Evolutionary conservation across 2,329 filamentous ascomycete genomes (phyloP).

Genomic region (Emergomyces pasteurianus): DNA sequence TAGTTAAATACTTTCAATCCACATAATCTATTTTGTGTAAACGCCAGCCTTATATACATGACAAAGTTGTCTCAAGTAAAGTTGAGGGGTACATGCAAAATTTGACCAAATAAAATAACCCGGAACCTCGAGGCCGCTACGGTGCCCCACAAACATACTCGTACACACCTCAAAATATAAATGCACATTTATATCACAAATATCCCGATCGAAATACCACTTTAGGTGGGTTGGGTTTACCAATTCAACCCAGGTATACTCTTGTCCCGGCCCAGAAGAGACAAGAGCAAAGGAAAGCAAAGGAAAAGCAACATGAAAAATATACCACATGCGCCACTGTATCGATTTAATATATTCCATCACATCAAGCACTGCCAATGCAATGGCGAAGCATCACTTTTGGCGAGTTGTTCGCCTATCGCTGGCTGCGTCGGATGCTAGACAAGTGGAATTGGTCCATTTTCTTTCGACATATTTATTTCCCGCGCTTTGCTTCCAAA

Average conservation of each 20-base stretch:
- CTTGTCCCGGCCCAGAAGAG: neutral
- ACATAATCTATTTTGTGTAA: neutral
- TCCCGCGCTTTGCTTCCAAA: constrained; percentile 71
- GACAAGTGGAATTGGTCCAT: neutral
- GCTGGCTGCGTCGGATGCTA: neutral
- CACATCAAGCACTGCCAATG: neutral
- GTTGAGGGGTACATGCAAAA: neutral
- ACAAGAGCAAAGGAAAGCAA: neutral
- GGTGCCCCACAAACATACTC: neutral
- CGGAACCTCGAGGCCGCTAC: neutral
- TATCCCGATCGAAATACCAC: neutral
- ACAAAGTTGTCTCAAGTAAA: neutral
- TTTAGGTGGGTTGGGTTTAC: neutral
- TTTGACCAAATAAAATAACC: neutral
- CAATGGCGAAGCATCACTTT: neutral
- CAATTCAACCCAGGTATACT: neutral
- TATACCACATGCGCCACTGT: neutral
- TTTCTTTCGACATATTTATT: constrained; percentile 15
- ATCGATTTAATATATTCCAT: neutral
- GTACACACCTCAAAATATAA: neutral
- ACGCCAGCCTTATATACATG: neutral
- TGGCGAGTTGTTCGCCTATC: neutral
- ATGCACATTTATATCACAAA: neutral
- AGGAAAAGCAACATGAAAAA: neutral
- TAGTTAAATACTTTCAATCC: neutral